phyloP scores from a whole-genome alignment of 2,329 filamentous ascomycete genomes.

The Penicillium griseofulvum region DNA sequence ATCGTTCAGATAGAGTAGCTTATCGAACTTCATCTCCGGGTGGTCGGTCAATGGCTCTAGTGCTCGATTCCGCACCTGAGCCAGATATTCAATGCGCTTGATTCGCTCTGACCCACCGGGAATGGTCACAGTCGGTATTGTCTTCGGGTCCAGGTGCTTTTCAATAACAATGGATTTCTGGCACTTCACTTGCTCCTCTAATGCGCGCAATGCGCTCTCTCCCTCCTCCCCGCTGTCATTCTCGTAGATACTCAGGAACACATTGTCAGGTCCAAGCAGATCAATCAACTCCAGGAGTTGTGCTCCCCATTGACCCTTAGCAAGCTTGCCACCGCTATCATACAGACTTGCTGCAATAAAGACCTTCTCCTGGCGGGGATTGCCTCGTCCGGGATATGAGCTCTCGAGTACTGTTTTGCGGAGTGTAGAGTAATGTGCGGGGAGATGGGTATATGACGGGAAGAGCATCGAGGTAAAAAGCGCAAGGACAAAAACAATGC shows the following conservation, averaged over 20 bases:
- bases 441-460: conserved; percentile 57
- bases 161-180: conserved; percentile 58
- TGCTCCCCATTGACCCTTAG: conserved; percentile 63
- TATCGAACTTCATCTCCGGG: conserved; percentile 50
- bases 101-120: conserved; percentile 62
- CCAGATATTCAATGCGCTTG: conserved; percentile 71
- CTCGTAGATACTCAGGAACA: conserved; percentile 71
- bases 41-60: conserved; percentile 60
- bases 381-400: conserved; percentile 45
- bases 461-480: conserved; percentile 49
- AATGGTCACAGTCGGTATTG: conserved; percentile 59
- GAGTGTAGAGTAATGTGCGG: conserved; percentile 51
- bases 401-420: conserved; percentile 32
- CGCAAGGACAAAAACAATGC: conserved; percentile 33
- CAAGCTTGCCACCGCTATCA: conserved; percentile 60
- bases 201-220: conserved; percentile 52
- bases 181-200: conserved; percentile 53
- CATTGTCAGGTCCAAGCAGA: conserved; percentile 64
- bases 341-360: conserved; percentile 72
- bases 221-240: conserved; percentile 63
- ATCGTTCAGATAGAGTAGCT: conserved; percentile 65
- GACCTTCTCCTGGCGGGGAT: conserved; percentile 61
- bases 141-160: conserved; percentile 56
- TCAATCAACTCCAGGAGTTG: conserved; percentile 62
- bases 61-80: conserved; percentile 69